Percentiles rank a stretch among this genome's conserved stretches.
Conservation (phyloP, 768 basidiomycete species). For the Trametes gibbosa region DNA sequence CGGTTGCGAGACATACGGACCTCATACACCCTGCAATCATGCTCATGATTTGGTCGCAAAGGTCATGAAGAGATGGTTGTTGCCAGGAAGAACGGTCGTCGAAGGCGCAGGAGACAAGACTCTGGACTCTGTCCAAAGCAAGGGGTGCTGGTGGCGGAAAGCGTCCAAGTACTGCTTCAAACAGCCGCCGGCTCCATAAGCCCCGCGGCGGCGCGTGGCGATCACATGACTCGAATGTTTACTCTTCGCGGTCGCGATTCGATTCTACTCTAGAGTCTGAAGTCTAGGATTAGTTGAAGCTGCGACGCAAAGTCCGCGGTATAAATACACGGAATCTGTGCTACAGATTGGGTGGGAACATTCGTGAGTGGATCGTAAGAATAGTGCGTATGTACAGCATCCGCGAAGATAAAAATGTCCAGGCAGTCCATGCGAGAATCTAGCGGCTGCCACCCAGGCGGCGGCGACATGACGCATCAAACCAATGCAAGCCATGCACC, state of each 20-base stretch:
- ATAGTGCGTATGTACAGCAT: conserved; percentile 10
- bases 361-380: background rate
- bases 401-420: background rate
- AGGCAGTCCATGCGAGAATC: background rate
- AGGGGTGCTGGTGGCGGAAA: background rate
- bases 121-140: background rate
- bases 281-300: background rate
- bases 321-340: background rate
- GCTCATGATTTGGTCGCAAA: background rate
- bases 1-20: background rate
- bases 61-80: background rate
- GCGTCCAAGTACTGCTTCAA: background rate
- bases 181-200: conserved; percentile 2
- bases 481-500: conserved; percentile 15
- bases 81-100: background rate
- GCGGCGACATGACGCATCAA: background rate
- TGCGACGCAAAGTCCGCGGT: background rate
- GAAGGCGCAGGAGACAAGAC: background rate
- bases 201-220: background rate
- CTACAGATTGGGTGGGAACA: background rate
- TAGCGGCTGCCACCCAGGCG: background rate
- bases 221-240: background rate
- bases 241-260: background rate
- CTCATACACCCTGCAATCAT: conserved; percentile 10
- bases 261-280: too few relatives aligned